Percentiles rank a stretch among this genome's conserved stretches.
phyloP scores from a whole-genome alignment of 2,329 filamentous ascomycete genomes.

The Paradendryphiella salina region DNA sequence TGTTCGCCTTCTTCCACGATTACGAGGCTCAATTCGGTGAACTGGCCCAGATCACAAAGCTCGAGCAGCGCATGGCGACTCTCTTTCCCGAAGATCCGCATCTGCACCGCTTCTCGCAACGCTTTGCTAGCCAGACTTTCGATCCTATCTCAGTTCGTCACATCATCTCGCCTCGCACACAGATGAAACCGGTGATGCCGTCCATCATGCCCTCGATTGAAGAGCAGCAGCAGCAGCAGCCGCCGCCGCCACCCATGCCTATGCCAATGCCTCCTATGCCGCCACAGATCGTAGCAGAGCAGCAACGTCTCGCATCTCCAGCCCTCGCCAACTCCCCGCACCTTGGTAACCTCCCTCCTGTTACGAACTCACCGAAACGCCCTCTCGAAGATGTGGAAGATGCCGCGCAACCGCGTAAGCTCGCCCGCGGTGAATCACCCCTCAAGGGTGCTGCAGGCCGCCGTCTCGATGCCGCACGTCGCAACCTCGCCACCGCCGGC shows the following conservation, averaged over 20 bases:
- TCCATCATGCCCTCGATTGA: slow-evolving; percentile 37
- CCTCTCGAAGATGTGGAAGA: slow-evolving; percentile 64
- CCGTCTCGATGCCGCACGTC: slow-evolving; percentile 74
- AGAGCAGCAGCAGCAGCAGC: slow-evolving; percentile 17
- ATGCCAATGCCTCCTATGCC: slow-evolving; percentile 21
- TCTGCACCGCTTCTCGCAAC: slow-evolving; percentile 72
- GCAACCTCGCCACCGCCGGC: slow-evolving; percentile 44
- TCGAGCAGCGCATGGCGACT: slow-evolving; percentile 90
- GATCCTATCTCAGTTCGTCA: slow-evolving; percentile 80
- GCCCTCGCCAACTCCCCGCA: slow-evolving; percentile 39
- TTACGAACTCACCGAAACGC: slow-evolving; percentile 52
- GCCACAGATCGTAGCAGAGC: slow-evolving; percentile 25
- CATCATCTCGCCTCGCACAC: slow-evolving; percentile 78
- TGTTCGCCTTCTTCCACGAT: slow-evolving; percentile 91
- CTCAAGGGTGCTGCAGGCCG: slow-evolving; percentile 88
- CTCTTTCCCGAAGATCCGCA: slow-evolving; percentile 88
- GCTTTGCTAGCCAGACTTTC: slow-evolving; percentile 70
- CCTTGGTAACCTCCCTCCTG: slow-evolving; percentile 27
- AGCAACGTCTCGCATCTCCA: slow-evolving; percentile 34
- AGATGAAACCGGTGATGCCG: slow-evolving; percentile 62
- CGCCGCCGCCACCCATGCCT: slow-evolving; percentile 1
- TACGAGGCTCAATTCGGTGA: slow-evolving; percentile 96
- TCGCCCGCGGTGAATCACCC: slow-evolving; percentile 86
- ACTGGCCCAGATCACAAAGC: slow-evolving; percentile 82
- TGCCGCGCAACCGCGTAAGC: slow-evolving; percentile 80